Conservation (phyloP, 257 asterid genomes). For the Sherardia arvensis region DNA sequence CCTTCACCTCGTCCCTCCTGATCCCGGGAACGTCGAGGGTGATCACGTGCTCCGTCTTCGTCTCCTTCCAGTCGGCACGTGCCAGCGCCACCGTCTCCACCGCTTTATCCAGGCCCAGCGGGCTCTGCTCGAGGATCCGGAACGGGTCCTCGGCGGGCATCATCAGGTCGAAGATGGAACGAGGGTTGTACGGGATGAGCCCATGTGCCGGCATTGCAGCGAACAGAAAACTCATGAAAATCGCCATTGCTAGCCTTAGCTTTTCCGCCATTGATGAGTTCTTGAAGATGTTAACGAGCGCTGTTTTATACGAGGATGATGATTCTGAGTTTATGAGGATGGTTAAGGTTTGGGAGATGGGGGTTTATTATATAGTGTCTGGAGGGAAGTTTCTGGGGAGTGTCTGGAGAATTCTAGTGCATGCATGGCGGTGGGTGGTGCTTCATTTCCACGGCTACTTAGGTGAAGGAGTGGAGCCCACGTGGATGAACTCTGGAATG, state of each 20-base stretch:
- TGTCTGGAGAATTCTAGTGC: background rate
- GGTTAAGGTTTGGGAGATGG: background rate
- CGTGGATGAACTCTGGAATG: background rate
- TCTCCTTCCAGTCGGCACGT: slow-evolving; percentile 80
- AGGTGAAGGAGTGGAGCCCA: background rate
- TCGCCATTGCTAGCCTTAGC: background rate
- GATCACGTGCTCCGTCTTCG: slow-evolving; percentile 45
- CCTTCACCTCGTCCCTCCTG: slow-evolving; percentile 50
- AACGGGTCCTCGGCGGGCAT: slow-evolving; percentile 29
- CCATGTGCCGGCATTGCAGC: slow-evolving; percentile 9
- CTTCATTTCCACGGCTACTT: background rate
- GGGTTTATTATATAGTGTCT: background rate
- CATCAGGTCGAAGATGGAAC: slow-evolving; percentile 18
- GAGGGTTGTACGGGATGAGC: slow-evolving; percentile 20
- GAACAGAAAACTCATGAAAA: background rate
- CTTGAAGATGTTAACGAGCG: background rate
- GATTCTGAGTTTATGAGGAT: background rate
- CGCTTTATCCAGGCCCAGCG: slow-evolving; percentile 17
- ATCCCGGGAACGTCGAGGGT: slow-evolving; percentile 66
- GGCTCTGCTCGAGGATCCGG: slow-evolving; percentile 30
- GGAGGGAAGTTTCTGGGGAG: background rate
- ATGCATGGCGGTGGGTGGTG: background rate
- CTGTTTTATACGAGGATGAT: background rate
- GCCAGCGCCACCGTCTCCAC: slow-evolving; percentile 26
- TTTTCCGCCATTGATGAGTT: background rate